phyloP scores from a whole-genome alignment of 2,329 filamentous ascomycete species.

The Fusarium sp. region DNA sequence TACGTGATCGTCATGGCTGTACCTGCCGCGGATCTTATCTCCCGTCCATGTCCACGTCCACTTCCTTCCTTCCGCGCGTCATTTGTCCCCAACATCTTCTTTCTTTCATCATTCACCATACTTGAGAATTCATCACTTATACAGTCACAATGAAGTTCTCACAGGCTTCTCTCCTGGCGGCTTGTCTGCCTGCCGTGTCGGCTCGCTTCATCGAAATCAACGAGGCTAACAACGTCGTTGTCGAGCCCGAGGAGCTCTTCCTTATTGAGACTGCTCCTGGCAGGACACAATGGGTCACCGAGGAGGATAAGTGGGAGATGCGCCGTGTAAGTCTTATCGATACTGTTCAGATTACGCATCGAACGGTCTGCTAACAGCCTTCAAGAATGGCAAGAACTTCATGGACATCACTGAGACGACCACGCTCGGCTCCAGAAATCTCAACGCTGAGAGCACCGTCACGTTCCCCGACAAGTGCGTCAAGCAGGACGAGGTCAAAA shows the following conservation, averaged over 20 bases:
- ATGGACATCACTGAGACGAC: constrained; percentile 90
- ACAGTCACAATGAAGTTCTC: constrained; percentile 62
- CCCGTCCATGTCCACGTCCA: background rate
- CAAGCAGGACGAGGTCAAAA: constrained; percentile 73
- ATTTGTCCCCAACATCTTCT: constrained; percentile 17
- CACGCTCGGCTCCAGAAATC: constrained; percentile 63
- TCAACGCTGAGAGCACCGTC: constrained; percentile 49
- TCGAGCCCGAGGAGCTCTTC: constrained; percentile 60
- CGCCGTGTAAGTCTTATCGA: constrained; percentile 71
- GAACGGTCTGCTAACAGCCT: constrained; percentile 8
- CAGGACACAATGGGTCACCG: constrained; percentile 86
- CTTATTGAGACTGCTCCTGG: constrained; percentile 88
- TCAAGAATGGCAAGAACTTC: constrained; percentile 85
- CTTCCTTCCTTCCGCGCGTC: constrained; percentile 19
- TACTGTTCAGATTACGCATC: too few relatives aligned
- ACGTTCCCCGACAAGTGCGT: constrained; percentile 75
- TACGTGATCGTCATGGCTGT: constrained; percentile 39
- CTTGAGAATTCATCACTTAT: background rate
- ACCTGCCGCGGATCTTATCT: constrained; percentile 32
- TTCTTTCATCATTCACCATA: constrained; percentile 3
- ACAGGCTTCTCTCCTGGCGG: constrained; percentile 63
- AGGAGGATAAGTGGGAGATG: constrained; percentile 94
- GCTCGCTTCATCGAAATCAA: constrained; percentile 67
- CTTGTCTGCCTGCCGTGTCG: constrained; percentile 64
- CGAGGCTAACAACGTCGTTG: constrained; percentile 63